Evolutionary conservation across 306 rosid genomes (phyloP).

Genomic region (Vigna unguiculata): DNA sequence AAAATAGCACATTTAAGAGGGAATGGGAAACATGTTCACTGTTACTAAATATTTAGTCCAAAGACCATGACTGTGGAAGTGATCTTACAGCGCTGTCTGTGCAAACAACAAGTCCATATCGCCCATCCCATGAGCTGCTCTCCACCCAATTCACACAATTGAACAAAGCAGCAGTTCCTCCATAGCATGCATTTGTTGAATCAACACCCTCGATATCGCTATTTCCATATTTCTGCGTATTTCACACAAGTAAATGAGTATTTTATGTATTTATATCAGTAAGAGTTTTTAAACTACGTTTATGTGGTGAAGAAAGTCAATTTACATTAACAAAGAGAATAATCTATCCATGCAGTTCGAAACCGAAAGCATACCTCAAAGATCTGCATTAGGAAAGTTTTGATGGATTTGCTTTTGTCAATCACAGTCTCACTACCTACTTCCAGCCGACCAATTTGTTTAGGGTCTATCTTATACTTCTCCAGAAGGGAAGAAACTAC

Average conservation of each 20-base stretch:
- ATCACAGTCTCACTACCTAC: slow-evolving; percentile 95
- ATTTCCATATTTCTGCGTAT: slow-evolving; percentile 74
- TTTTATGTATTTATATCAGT: neutral
- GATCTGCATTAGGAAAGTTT: slow-evolving; percentile 89
- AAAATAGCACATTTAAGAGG: slow-evolving; percentile 30
- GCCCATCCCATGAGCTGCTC: slow-evolving; percentile 93
- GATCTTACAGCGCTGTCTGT: slow-evolving; percentile 84
- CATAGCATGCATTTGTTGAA: slow-evolving; percentile 91
- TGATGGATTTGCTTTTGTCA: slow-evolving; percentile 94
- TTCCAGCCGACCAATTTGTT: slow-evolving; percentile 88
- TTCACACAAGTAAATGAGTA: slow-evolving; percentile 38
- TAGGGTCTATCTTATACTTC: slow-evolving; percentile 77
- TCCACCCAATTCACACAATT: slow-evolving; percentile 95
- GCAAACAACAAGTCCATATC: slow-evolving; percentile 84
- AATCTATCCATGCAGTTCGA: slow-evolving; percentile 7
- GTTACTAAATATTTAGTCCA: slow-evolving; percentile 23
- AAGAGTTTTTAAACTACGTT: slow-evolving; percentile 29
- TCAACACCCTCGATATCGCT: slow-evolving; percentile 90
- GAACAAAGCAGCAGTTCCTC: slow-evolving; percentile 90
- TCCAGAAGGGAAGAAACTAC: slow-evolving; percentile 78
- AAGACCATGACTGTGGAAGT: slow-evolving; percentile 37
- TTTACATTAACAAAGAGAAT: slow-evolving; percentile 4
- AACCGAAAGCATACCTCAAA: slow-evolving; percentile 69
- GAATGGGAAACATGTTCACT: neutral
- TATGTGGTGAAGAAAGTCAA: slow-evolving; percentile 20